These are phyloP conservation scores for Fraxinus albicans DNA, from an alignment of 305 asterid genomes.

Conservation along the genomic window DNA sequence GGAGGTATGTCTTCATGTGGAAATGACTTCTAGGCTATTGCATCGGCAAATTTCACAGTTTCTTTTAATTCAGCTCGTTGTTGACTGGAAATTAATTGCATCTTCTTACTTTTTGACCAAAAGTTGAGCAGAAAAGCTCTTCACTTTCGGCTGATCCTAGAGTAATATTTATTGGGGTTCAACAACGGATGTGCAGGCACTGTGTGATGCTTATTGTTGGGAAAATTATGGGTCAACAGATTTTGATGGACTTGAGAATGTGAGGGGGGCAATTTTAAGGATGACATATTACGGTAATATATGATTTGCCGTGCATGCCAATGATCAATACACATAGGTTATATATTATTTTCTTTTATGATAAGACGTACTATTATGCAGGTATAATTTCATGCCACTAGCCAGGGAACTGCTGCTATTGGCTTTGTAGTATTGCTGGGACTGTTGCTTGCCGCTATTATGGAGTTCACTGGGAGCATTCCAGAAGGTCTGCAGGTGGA, in stretches of 20 bases:
- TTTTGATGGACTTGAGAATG: conserved; percentile 76
- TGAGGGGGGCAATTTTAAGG: conserved; percentile 73
- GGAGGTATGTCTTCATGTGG: conserved; percentile 58
- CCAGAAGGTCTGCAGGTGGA: conserved; percentile 87
- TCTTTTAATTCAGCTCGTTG: background rate
- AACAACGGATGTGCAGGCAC: conserved; percentile 56
- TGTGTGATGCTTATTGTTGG: conserved; percentile 82
- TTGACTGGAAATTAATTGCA: background rate
- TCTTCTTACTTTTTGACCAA: background rate
- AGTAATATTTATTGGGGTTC: background rate
- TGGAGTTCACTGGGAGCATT: conserved; percentile 90
- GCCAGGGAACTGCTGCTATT: conserved; percentile 75
- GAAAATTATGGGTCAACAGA: conserved; percentile 87
- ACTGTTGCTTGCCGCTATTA: conserved; percentile 82
- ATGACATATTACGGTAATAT: conserved; percentile 82
- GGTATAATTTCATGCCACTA: conserved; percentile 92
- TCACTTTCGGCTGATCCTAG: background rate
- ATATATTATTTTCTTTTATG: background rate
- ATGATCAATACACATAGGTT: background rate
- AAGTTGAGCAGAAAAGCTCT: background rate
- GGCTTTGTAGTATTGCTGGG: conserved; percentile 87
- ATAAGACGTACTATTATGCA: conserved; percentile 28
- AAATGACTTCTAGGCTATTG: background rate
- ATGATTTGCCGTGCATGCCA: conserved; percentile 4
- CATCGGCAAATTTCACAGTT: background rate